Evolutionary conservation across 176 grass and related monocot species (phyloP).

Genomic region (Raddia guianensis): DNA sequence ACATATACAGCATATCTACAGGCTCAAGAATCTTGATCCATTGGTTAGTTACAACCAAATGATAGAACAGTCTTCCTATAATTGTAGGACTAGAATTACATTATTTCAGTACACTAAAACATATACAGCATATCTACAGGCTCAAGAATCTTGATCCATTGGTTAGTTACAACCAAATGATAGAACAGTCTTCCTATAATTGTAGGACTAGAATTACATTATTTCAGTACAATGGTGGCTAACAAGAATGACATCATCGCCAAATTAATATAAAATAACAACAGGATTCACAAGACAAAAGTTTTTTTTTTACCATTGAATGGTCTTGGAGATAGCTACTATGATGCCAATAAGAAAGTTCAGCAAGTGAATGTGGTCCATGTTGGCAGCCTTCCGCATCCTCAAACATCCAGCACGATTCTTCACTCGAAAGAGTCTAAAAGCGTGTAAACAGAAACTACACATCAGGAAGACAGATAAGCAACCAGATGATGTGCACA

Average conservation of each 20-base stretch:
- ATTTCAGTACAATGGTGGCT: slow-evolving; percentile 4
- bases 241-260: slow-evolving; percentile 9
- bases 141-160: not conserved
- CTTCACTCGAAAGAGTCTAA: slow-evolving; percentile 64
- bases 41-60: slow-evolving; percentile 27
- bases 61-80: not conserved
- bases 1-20: slow-evolving; percentile 8
- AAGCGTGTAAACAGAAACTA: slow-evolving; percentile 35
- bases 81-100: not conserved
- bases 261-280: not conserved
- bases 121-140: no score
- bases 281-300: slow-evolving; percentile 13
- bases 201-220: not conserved
- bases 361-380: slow-evolving; percentile 86
- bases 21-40: slow-evolving; percentile 12
- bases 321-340: slow-evolving; percentile 89
- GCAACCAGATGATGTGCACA: not conserved
- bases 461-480: slow-evolving; percentile 17
- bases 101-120: slow-evolving; percentile 31
- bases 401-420: slow-evolving; percentile 97
- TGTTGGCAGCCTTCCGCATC: slow-evolving; percentile 69
- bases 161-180: slow-evolving; percentile 28
- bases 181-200: not conserved
- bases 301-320: slow-evolving; percentile 61
- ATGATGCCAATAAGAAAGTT: slow-evolving; percentile 95